These are phyloP conservation scores for Boletellus dicymbophilus DNA, from an alignment of 1,284 basidiomycete species.

Conservation along the genomic window DNA sequence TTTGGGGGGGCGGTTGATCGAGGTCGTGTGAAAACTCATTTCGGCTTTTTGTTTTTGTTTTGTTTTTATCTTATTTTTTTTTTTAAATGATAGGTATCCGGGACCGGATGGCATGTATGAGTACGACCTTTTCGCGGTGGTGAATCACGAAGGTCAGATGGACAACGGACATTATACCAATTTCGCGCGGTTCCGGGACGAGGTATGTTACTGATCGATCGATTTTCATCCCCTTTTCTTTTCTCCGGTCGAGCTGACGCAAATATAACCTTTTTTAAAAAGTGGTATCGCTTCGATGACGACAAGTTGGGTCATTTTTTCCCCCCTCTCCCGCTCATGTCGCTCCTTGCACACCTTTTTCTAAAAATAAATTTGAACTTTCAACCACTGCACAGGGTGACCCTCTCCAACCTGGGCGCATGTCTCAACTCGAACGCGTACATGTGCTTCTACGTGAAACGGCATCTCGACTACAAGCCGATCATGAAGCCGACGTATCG, in stretches of 20 bases:
- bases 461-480: constrained; percentile 80
- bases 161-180: constrained; percentile 96
- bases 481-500: constrained; percentile 70
- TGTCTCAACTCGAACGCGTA: constrained; percentile 76
- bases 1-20: too few species aligned
- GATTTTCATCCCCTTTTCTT: too few species aligned
- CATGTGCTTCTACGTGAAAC: constrained; percentile 93
- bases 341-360: too few species aligned
- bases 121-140: constrained; percentile 92
- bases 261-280: too few species aligned
- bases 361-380: too few species aligned
- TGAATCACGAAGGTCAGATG: constrained; percentile 94
- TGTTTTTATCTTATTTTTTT: too few species aligned
- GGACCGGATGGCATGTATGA: constrained; percentile 78
- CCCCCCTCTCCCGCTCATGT: too few species aligned
- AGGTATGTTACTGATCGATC: constrained; percentile 47
- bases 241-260: too few species aligned
- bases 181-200: constrained; percentile 74
- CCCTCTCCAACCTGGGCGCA: constrained; percentile 62
- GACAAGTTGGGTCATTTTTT: constrained; percentile 62
- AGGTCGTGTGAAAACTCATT: too few species aligned
- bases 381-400: too few species aligned
- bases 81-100: constrained; percentile 45
- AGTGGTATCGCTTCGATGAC: constrained; percentile 97
- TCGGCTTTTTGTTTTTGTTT: too few species aligned